Percentiles rank a stretch among this genome's conserved stretches.
phyloP scores from a whole-genome alignment of 805 yeast species.

The Candida ponderosae region DNA sequence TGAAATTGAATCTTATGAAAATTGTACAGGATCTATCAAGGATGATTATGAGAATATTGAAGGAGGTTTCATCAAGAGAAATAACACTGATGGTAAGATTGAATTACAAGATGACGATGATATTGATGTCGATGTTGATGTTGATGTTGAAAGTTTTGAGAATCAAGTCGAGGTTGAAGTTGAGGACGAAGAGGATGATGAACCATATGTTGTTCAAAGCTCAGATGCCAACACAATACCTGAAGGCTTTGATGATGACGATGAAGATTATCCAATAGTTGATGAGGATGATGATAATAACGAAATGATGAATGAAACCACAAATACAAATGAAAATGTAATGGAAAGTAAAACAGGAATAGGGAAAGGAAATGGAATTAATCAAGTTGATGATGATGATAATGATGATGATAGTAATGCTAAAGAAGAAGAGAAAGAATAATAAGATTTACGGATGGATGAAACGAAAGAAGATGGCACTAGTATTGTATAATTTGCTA shows the following conservation, averaged over 20 bases:
- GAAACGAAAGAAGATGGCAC: no score
- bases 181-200: not conserved
- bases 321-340: no score
- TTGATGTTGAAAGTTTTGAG: slow-evolving; percentile 5
- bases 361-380: no score
- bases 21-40: slow-evolving; percentile 8
- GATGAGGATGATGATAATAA: no score
- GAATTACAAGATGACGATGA: not conserved
- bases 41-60: slow-evolving; percentile 16
- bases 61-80: not conserved
- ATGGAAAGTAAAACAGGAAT: no score
- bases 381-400: no score
- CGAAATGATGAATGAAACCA: not conserved
- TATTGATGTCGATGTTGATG: slow-evolving; percentile 1
- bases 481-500: no score
- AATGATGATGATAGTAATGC: no score
- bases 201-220: not conserved
- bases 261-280: no score
- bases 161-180: slow-evolving; percentile 1
- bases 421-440: no score
- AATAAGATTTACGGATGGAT: no score
- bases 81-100: not conserved
- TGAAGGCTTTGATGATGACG: no score
- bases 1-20: slow-evolving; percentile 3
- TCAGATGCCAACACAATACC: not conserved